Conservation (phyloP, 768 basidiomycete genomes). For the Termitomyces sp. region DNA sequence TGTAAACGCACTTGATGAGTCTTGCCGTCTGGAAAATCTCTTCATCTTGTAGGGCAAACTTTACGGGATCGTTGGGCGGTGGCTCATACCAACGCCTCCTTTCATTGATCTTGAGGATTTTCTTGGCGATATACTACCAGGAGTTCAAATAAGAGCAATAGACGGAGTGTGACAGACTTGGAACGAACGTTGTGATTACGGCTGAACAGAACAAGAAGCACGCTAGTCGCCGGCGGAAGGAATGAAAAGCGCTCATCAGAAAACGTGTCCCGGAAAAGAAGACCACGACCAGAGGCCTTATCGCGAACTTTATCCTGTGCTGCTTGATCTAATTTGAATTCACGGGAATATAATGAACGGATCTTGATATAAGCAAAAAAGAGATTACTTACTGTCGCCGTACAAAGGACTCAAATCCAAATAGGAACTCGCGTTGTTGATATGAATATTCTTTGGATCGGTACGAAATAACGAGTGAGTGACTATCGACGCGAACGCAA, state of each 20-base stretch:
- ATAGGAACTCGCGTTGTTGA: constrained; percentile 53
- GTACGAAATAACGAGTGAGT: constrained; percentile 54
- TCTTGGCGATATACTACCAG: constrained; percentile 44
- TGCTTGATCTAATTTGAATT: constrained; percentile 24
- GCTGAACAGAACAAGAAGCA: constrained; percentile 50
- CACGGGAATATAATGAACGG: neutral
- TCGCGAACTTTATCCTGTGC: constrained; percentile 42
- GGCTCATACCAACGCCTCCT: constrained; percentile 40
- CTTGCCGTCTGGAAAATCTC: constrained; percentile 55
- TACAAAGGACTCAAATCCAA: constrained; percentile 56
- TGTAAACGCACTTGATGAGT: constrained; percentile 39
- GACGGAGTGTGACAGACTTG: neutral
- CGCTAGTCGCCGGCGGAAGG: constrained; percentile 50
- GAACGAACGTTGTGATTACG: constrained; percentile 54
- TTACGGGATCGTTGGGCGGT: constrained; percentile 24
- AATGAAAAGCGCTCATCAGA: constrained; percentile 48
- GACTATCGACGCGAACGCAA: constrained; percentile 52
- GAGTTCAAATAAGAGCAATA: neutral
- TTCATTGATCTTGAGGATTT: constrained; percentile 56
- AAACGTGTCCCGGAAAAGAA: constrained; percentile 50
- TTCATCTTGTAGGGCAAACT: constrained; percentile 38
- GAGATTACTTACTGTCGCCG: constrained; percentile 35
- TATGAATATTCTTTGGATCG: constrained; percentile 32
- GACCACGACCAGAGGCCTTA: constrained; percentile 42
- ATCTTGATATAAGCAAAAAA: too few species aligned